phyloP scores from a whole-genome alignment of 164 flowering plant species.

The Annona squamosa region DNA sequence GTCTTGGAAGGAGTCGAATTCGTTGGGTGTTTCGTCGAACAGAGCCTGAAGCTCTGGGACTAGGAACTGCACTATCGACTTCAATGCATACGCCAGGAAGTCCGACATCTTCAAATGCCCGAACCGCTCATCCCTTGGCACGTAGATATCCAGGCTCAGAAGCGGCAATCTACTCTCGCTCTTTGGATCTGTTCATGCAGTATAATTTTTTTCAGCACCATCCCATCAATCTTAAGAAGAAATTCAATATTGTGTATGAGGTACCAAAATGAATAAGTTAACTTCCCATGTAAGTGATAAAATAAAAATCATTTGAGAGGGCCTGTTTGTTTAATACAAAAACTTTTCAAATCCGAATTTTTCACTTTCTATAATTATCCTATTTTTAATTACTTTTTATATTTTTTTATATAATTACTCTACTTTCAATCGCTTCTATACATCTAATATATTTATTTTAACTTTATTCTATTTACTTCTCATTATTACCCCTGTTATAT shows the following conservation, averaged over 20 bases:
- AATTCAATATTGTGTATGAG: neutral
- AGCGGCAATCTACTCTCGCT: constrained; percentile 59
- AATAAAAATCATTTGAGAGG: no score
- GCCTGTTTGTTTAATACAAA: no score
- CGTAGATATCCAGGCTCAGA: constrained; percentile 64
- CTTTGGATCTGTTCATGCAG: constrained; percentile 44
- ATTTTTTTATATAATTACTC: no score
- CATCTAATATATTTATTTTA: no score
- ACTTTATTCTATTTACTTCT: no score
- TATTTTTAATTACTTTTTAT: no score
- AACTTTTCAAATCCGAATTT: no score
- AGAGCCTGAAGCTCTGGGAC: constrained; percentile 45
- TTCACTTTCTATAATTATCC: no score
- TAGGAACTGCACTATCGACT: constrained; percentile 59
- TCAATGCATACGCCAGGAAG: constrained; percentile 65
- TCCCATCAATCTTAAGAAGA: neutral
- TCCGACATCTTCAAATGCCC: constrained; percentile 70
- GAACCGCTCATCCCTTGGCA: constrained; percentile 87
- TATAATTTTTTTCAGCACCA: neutral
- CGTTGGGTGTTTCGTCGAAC: constrained; percentile 56
- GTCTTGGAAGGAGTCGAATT: constrained; percentile 71
- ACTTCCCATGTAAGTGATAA: no score
- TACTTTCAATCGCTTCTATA: no score
- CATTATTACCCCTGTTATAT: no score
- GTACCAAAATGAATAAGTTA: no score